Percentiles rank a stretch among this genome's conserved stretches.
Evolutionary conservation across 2,329 filamentous ascomycete genomes (phyloP).

Genomic region (Thielaviopsis populi): DNA sequence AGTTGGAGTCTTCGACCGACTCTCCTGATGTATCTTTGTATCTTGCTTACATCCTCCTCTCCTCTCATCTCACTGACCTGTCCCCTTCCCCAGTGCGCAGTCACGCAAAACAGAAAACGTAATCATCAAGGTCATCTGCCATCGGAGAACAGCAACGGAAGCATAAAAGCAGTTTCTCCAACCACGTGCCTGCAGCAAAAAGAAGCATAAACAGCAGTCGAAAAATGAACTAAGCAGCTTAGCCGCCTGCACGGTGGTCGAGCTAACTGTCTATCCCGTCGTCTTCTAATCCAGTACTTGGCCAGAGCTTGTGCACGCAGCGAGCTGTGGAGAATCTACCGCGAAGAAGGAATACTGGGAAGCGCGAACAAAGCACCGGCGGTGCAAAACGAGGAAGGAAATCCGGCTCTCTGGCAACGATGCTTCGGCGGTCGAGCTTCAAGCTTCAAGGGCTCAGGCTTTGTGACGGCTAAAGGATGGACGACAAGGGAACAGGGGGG

Average conservation of each 20-base stretch:
- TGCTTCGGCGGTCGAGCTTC: too few species aligned
- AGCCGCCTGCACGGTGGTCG: neutral
- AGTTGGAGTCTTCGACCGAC: too few species aligned
- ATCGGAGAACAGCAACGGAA: neutral
- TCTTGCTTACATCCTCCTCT: too few species aligned
- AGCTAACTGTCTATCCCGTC: neutral
- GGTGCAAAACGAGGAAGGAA: neutral
- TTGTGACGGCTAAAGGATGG: neutral
- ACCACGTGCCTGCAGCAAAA: neutral
- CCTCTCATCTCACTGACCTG: too few species aligned
- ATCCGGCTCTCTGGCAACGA: neutral
- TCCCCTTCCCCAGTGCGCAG: neutral
- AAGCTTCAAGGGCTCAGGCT: neutral
- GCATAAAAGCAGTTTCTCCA: neutral
- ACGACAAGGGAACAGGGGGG: neutral
- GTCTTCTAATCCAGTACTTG: neutral
- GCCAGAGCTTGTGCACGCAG: neutral
- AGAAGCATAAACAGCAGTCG: neutral
- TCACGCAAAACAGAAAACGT: neutral
- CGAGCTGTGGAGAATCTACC: neutral
- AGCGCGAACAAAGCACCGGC: neutral
- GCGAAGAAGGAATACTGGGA: neutral
- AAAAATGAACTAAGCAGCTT: neutral
- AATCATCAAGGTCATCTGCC: neutral
- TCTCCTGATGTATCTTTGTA: too few species aligned